Conservation (phyloP, 2,329 filamentous ascomycete species). For the Colletotrichum liaoningense region DNA sequence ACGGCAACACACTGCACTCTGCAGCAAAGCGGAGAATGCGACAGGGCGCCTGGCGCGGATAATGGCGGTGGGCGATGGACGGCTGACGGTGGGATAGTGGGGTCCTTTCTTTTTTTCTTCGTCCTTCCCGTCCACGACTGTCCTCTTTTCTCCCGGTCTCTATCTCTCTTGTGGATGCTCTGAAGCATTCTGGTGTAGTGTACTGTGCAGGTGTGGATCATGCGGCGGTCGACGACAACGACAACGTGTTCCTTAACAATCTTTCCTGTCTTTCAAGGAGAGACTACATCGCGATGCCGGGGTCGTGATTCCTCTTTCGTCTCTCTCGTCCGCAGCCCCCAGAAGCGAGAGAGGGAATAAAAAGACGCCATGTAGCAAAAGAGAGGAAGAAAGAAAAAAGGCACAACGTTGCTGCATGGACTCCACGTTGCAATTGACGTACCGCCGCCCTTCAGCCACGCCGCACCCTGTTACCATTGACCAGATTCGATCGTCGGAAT, state of each 20-base stretch:
- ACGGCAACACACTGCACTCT: background rate
- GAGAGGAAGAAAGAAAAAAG: background rate
- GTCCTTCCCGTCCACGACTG: background rate
- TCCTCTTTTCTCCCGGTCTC: background rate
- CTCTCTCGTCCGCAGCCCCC: background rate
- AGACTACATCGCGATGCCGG: background rate
- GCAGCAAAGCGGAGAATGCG: constrained; percentile 5
- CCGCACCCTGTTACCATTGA: background rate
- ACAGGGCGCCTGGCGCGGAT: constrained; percentile 8
- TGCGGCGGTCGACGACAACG: constrained; percentile 2
- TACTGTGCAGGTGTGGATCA: background rate
- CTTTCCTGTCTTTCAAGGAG: background rate
- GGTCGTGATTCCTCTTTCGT: background rate
- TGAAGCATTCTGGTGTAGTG: background rate
- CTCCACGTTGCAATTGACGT: background rate
- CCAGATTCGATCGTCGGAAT: background rate
- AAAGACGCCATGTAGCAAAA: background rate
- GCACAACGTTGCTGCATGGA: background rate
- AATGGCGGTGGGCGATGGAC: background rate
- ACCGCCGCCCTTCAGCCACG: background rate
- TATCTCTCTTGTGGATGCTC: background rate
- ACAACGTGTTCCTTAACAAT: background rate
- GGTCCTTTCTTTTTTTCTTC: background rate
- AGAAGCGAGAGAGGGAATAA: background rate
- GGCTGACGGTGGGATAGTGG: background rate